phyloP scores from a whole-genome alignment of 176 grass and related monocot genomes.

The Avena insularis region DNA sequence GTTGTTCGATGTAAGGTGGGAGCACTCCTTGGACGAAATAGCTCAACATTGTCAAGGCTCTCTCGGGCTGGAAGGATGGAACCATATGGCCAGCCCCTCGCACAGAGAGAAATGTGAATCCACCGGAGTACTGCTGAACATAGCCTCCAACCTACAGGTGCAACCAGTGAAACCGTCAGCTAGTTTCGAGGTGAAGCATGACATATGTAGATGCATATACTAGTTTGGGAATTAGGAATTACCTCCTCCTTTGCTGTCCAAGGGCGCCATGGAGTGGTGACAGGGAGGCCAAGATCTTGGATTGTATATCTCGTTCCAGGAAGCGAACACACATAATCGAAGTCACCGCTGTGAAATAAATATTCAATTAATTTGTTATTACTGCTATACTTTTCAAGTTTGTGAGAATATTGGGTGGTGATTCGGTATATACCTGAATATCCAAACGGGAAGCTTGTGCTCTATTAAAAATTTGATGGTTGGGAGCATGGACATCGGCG shows the following conservation, averaged over 20 bases:
- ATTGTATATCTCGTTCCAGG: slow-evolving; percentile 49
- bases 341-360: slow-evolving; percentile 47
- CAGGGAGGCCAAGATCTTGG: slow-evolving; percentile 35
- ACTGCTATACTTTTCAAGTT: background rate
- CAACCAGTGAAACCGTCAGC: background rate
- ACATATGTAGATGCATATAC: background rate
- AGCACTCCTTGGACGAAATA: slow-evolving; percentile 53
- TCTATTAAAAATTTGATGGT: slow-evolving; percentile 42
- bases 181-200: background rate
- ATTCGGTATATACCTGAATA: slow-evolving; percentile 46
- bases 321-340: slow-evolving; percentile 48
- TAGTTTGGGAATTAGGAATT: background rate
- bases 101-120: slow-evolving; percentile 54
- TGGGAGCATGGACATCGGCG: slow-evolving; percentile 34
- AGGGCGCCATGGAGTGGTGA: slow-evolving; percentile 57
- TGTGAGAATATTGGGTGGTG: background rate
- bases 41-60: slow-evolving; percentile 39
- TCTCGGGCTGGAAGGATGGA: slow-evolving; percentile 52
- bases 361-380: background rate
- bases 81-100: slow-evolving; percentile 63
- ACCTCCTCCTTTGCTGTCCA: slow-evolving; percentile 54
- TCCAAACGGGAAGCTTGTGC: slow-evolving; percentile 45
- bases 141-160: slow-evolving; percentile 46
- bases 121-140: slow-evolving; percentile 50
- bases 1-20: slow-evolving; percentile 36